Evolutionary conservation across 306 rosid species (phyloP).

Genomic region (Quercus mongolica): DNA sequence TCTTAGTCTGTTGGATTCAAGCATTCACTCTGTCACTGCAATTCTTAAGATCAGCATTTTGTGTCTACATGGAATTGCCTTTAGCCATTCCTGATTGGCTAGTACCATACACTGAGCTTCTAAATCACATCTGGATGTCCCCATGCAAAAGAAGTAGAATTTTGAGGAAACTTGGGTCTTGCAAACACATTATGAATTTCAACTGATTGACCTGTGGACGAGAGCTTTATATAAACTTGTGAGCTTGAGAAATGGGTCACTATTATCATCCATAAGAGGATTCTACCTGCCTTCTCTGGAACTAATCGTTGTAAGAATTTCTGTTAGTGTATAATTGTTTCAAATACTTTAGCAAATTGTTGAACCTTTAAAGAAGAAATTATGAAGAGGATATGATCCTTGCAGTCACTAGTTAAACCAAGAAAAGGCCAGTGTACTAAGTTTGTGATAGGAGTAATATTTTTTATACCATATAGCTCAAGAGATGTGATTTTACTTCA

Average conservation of each 20-base stretch:
- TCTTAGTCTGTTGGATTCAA: not conserved
- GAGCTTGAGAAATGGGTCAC: slow-evolving; percentile 33
- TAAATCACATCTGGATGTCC: too few relatives aligned
- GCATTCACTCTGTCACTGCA: not conserved
- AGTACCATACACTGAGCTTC: too few relatives aligned
- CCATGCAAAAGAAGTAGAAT: not conserved
- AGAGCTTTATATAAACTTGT: slow-evolving; percentile 21
- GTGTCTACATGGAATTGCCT: not conserved
- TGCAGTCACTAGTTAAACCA: too few relatives aligned
- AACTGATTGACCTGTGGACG: slow-evolving; percentile 12
- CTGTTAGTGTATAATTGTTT: not conserved
- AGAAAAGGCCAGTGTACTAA: too few relatives aligned
- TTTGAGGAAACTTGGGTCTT: slow-evolving; percentile 21
- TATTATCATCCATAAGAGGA: slow-evolving; percentile 27
- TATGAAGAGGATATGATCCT: too few relatives aligned
- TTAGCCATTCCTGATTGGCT: too few relatives aligned
- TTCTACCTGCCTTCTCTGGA: not conserved
- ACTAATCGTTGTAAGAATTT: not conserved
- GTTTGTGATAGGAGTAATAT: too few relatives aligned
- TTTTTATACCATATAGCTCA: too few relatives aligned
- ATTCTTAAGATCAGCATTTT: slow-evolving; percentile 1
- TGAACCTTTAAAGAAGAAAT: too few relatives aligned
- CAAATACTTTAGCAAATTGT: not conserved
- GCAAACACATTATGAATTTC: slow-evolving; percentile 16
- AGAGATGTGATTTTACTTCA: too few relatives aligned